Base-by-base conservation (phyloP, 2,329 filamentous ascomycete species). In the Endocalyx cinctus region DNA sequence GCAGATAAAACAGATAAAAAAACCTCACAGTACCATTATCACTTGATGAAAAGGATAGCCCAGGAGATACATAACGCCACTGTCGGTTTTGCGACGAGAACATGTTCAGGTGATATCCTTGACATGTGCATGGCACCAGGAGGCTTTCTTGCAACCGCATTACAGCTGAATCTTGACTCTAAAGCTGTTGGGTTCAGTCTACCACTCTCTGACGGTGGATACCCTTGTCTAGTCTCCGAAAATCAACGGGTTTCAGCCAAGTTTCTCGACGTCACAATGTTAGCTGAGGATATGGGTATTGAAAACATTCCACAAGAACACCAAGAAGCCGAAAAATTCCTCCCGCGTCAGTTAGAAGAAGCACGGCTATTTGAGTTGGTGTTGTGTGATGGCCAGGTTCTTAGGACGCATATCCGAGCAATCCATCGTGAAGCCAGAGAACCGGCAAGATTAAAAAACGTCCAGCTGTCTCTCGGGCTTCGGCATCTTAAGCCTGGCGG, bases 61-160 rank as follows among this genome's bases (percentile, higher is more conserved):
- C 12, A 50, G 3, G 61, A 72, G 30, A 47, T 76, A 15, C 43
- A 74, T 6, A 7, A 22, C 1, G 32, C 33, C 0, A 64, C 59
- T 1, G 33, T 37, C 3, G 59, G 53, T 11, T 53, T 70, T n/a
- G 20, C 8, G n/a, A 23, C 20, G n/a, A 23, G 20, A 23, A 23
- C 8, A 23, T 8, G 20, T 8, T 8, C 8, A 23, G n/a, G 20
- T 8, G 20, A 23, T 8, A 23, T 23, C 20, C 8, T 23, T n/a
- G 73, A 79, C 41, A 58, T 75, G 39, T 75, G 74, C 48, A 67
- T 71, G 57, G 74, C 74, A 0, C 74, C 74, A 0, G 74, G 73
- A 4, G 74, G 67, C 2, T 79, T 74, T 41, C 50, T 69, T 3
- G 39, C 44, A 0, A 53, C 50, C 8, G 60, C 60, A 0, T 39